Evolutionary conservation across 768 basidiomycete species (phyloP).

Genomic region (Kwoniella shandongensis): DNA sequence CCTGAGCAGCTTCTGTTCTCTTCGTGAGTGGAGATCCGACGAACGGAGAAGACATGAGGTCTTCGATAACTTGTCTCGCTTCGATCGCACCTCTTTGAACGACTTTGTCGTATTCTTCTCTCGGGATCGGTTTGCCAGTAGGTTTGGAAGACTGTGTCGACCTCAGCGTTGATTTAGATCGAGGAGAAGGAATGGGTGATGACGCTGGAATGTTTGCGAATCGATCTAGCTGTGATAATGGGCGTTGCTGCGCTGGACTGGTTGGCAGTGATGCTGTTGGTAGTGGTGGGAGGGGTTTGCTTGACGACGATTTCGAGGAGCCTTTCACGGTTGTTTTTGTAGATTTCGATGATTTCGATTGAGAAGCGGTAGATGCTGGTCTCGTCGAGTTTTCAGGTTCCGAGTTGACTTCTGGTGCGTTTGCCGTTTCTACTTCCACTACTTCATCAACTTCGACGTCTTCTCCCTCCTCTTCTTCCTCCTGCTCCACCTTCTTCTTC

Average conservation of each 20-base stretch:
- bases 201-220: slow-evolving; percentile 42
- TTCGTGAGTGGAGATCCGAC: not conserved
- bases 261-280: slow-evolving; percentile 5
- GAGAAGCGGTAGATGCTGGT: slow-evolving; percentile 1
- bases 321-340: not conserved
- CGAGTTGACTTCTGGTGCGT: not conserved
- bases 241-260: slow-evolving; percentile 11
- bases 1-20: not conserved
- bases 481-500: slow-evolving; percentile 11
- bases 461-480: slow-evolving; percentile 6
- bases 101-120: slow-evolving; percentile 26
- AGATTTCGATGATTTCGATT: slow-evolving; percentile 19
- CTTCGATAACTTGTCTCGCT: slow-evolving; percentile 35
- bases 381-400: not conserved
- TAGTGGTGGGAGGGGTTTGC: slow-evolving; percentile 22
- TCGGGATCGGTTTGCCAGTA: slow-evolving; percentile 14
- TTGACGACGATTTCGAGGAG: slow-evolving; percentile 1
- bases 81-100: slow-evolving; percentile 27
- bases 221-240: slow-evolving; percentile 32
- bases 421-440: not conserved
- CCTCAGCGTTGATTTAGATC: slow-evolving; percentile 6
- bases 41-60: slow-evolving; percentile 24
- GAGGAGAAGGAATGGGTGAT: slow-evolving; percentile 22
- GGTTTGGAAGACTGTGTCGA: slow-evolving; percentile 15
- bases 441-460: slow-evolving; percentile 5